Conservation (phyloP, 495 filamentous ascomycete species). For the Pyronema omphalodes region DNA sequence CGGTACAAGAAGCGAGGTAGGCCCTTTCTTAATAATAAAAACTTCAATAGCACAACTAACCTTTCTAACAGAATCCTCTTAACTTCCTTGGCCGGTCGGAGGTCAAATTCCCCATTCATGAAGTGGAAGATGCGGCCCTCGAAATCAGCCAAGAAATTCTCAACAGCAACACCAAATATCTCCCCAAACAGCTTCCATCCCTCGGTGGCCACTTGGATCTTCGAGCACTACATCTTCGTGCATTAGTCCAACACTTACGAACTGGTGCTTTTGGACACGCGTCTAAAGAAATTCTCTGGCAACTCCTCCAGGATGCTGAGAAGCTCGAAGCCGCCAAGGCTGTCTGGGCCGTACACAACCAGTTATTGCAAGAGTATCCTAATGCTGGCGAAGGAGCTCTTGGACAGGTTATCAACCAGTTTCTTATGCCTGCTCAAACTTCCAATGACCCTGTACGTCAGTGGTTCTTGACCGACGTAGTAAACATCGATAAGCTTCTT, state of each 20-base stretch:
- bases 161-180: slow-evolving; percentile 49
- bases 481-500: slow-evolving; percentile 13
- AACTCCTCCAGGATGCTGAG: slow-evolving; percentile 73
- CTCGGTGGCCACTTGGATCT: slow-evolving; percentile 62
- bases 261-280: slow-evolving; percentile 31
- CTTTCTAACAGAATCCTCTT: slow-evolving; percentile 45
- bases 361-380: slow-evolving; percentile 16
- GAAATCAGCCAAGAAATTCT: slow-evolving; percentile 69
- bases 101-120: slow-evolving; percentile 41
- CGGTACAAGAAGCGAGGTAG: slow-evolving; percentile 41
- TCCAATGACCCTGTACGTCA: slow-evolving; percentile 15
- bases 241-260: slow-evolving; percentile 51
- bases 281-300: slow-evolving; percentile 50
- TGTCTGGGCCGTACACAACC: slow-evolving; percentile 45
- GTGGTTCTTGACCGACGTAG: slow-evolving; percentile 19
- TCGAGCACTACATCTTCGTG: slow-evolving; percentile 47
- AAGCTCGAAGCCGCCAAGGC: slow-evolving; percentile 68
- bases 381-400: slow-evolving; percentile 17
- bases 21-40: slow-evolving; percentile 1
- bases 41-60: background rate
- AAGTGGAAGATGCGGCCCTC: slow-evolving; percentile 61
- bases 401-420: slow-evolving; percentile 9
- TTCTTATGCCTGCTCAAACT: slow-evolving; percentile 7
- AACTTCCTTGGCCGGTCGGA: slow-evolving; percentile 49
- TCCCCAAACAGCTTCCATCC: slow-evolving; percentile 50